These are phyloP conservation scores for Pharnaceum exiguum DNA, from an alignment of 148 eudicot genomes.

Conservation along the genomic window DNA sequence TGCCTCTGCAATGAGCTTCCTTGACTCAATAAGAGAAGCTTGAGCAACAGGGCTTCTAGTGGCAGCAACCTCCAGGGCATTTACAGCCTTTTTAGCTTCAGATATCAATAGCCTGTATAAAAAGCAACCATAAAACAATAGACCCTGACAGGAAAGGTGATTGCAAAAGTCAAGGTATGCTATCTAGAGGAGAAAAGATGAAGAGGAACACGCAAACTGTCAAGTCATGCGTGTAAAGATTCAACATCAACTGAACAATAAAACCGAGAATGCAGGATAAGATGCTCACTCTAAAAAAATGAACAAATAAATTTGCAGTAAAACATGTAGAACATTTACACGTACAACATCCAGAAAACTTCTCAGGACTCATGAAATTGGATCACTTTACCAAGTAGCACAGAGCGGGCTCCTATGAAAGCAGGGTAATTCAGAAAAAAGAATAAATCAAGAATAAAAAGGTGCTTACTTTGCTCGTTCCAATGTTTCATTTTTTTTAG, in stretches of 20 bases:
- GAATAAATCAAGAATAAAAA: neutral
- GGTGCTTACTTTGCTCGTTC: slow-evolving; percentile 74
- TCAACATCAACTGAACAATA: no score
- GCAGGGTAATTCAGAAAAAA: neutral
- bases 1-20: slow-evolving; percentile 85
- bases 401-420: neutral
- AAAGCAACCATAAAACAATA: neutral
- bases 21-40: slow-evolving; percentile 77
- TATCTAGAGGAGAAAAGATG: no score
- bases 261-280: no score
- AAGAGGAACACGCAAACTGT: no score
- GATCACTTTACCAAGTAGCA: no score
- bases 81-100: slow-evolving; percentile 89
- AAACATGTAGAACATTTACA: no score
- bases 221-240: no score
- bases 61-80: slow-evolving; percentile 81
- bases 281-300: no score
- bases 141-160: neutral
- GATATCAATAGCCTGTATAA: slow-evolving; percentile 63
- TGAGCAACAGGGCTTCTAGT: slow-evolving; percentile 65
- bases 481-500: slow-evolving; percentile 52
- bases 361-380: no score
- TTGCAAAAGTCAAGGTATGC: neutral
- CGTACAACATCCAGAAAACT: no score
- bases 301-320: no score